Evolutionary conservation across 495 filamentous ascomycete genomes (phyloP).

Genomic region (Pseudevernia furfuracea): DNA sequence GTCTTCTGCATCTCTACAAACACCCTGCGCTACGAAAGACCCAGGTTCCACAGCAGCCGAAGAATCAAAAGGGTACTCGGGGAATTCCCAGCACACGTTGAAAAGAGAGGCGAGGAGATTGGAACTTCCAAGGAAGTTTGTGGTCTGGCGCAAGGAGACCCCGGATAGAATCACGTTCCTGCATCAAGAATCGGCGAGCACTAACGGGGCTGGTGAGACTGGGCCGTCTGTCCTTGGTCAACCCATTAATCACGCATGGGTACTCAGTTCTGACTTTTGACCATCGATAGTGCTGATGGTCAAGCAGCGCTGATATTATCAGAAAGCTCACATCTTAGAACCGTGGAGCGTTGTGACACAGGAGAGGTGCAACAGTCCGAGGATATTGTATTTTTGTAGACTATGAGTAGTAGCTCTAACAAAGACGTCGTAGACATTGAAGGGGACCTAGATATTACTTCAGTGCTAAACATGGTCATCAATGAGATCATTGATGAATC

Average conservation of each 20-base stretch:
- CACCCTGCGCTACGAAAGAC: background rate
- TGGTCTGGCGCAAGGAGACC: background rate
- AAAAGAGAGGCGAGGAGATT: background rate
- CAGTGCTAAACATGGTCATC: background rate
- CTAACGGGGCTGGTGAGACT: background rate
- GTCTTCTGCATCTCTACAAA: background rate
- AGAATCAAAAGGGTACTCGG: background rate
- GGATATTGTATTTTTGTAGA: background rate
- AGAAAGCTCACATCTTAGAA: background rate
- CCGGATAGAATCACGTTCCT: background rate
- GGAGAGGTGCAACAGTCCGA: background rate
- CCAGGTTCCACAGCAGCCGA: background rate
- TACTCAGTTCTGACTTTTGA: background rate
- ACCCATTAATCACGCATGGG: background rate
- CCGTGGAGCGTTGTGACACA: background rate
- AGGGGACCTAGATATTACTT: background rate
- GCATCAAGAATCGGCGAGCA: background rate
- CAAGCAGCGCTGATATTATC: background rate
- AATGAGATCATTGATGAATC: background rate
- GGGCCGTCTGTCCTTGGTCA: background rate
- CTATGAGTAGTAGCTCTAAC: background rate
- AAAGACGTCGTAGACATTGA: background rate
- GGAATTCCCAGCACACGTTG: background rate
- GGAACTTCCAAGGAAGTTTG: background rate
- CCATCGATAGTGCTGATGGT: background rate